Evolutionary conservation across 768 basidiomycete species (phyloP).

Genomic region (Tulasnella sp.): DNA sequence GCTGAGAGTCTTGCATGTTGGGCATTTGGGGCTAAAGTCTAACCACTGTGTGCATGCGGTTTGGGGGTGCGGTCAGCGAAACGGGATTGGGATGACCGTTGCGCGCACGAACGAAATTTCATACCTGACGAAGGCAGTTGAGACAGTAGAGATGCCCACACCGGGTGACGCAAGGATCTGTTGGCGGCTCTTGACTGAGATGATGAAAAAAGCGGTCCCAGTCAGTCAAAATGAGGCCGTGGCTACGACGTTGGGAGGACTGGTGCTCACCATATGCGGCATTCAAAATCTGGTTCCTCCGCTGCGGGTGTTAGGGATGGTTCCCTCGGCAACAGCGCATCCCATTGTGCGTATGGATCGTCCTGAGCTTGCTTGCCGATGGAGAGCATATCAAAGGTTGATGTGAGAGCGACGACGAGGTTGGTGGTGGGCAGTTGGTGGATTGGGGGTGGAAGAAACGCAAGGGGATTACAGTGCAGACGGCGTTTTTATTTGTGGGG

Average conservation of each 20-base stretch:
- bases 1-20: constrained; percentile 12
- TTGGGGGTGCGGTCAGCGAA: neutral
- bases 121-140: constrained; percentile 20
- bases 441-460: neutral
- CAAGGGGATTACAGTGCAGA: neutral
- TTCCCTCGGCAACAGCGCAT: neutral
- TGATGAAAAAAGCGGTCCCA: neutral
- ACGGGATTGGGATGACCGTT: too few species aligned
- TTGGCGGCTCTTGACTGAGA: constrained; percentile 12
- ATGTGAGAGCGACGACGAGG: neutral
- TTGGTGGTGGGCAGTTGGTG: neutral
- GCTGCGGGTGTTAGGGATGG: too few species aligned
- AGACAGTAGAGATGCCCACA: constrained; percentile 18
- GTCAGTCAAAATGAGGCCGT: neutral
- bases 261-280: constrained; percentile 17
- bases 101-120: neutral
- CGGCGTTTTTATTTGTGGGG: neutral
- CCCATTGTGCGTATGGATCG: constrained; percentile 15
- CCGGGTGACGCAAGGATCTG: constrained; percentile 14
- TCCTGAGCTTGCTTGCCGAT: neutral
- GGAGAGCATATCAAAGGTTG: neutral
- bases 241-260: neutral
- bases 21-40: constrained; percentile 18
- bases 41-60: constrained; percentile 16
- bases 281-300: constrained; percentile 22